Percentiles rank a stretch among this genome's conserved stretches.
Conservation (phyloP, 805 yeast genomes). For the Debaryomyces prosopidis region DNA sequence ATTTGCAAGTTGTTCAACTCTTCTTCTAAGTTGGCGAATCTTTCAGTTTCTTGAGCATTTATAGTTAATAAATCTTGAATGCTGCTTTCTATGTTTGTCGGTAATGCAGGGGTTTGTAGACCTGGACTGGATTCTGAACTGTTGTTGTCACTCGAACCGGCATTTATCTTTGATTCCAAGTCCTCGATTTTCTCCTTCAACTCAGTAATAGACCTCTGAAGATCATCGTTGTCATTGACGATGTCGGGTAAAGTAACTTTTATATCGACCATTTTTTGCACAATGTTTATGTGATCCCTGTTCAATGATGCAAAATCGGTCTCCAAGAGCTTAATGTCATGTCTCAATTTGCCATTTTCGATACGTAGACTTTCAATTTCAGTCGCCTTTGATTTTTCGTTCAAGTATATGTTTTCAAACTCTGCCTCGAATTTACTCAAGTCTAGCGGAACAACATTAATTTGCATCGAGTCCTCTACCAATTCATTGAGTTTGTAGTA, state of each 20-base stretch:
- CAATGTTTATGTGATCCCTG: constrained; percentile 80
- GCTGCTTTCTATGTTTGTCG: constrained; percentile 35
- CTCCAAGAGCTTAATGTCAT: constrained; percentile 73
- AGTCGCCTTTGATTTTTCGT: constrained; percentile 63
- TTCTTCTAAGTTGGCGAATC: constrained; percentile 39
- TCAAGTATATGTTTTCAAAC: constrained; percentile 66
- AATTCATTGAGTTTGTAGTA: constrained; percentile 70
- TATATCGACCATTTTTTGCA: constrained; percentile 82
- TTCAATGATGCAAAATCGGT: constrained; percentile 67
- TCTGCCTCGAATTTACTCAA: constrained; percentile 72
- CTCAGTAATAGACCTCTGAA: constrained; percentile 44
- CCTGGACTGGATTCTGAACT: constrained; percentile 7
- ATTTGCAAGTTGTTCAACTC: constrained; percentile 25
- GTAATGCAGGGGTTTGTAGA: constrained; percentile 20
- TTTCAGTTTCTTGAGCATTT: constrained; percentile 41
- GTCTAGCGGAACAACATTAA: constrained; percentile 71
- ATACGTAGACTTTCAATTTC: constrained; percentile 61
- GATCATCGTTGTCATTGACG: constrained; percentile 68
- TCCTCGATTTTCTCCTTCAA: constrained; percentile 35
- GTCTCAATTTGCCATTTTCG: constrained; percentile 70
- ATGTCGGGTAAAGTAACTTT: constrained; percentile 75
- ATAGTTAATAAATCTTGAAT: constrained; percentile 35
- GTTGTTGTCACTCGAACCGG: constrained; percentile 6
- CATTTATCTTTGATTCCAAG: constrained; percentile 39
- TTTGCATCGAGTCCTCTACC: constrained; percentile 74